These are phyloP conservation scores for Polygonum maritimum DNA, from an alignment of 148 eudicot genomes.

Conservation along the genomic window DNA sequence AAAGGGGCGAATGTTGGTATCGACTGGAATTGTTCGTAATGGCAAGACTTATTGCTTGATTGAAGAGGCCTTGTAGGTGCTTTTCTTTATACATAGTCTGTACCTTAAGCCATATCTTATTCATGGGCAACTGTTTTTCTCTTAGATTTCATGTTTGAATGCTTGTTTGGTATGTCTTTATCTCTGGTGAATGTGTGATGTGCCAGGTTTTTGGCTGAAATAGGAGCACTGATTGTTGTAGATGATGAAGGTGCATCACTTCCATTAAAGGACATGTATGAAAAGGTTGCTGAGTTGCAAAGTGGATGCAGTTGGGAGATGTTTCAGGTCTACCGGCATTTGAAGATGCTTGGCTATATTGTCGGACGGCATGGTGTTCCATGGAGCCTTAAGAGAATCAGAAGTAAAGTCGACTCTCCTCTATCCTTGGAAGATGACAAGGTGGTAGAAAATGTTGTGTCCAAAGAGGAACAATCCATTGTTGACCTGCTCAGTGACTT, in stretches of 20 bases:
- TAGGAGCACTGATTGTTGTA: slow-evolving; percentile 56
- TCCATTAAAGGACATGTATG: slow-evolving; percentile 45
- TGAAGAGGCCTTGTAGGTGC: slow-evolving; percentile 78
- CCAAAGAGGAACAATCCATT: slow-evolving; percentile 18
- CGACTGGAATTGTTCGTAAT: slow-evolving; percentile 59
- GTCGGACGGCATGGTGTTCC: slow-evolving; percentile 52
- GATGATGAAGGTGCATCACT: slow-evolving; percentile 33
- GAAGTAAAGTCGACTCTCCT: slow-evolving; percentile 14
- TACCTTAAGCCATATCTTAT: neutral
- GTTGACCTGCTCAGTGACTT: slow-evolving; percentile 34
- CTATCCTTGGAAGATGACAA: slow-evolving; percentile 12
- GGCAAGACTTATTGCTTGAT: slow-evolving; percentile 53
- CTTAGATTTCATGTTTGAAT: neutral
- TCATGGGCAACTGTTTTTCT: neutral
- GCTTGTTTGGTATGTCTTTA: neutral
- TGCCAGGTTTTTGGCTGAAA: slow-evolving; percentile 71
- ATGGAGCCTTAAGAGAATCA: slow-evolving; percentile 55
- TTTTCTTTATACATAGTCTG: neutral
- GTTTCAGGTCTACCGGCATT: slow-evolving; percentile 63
- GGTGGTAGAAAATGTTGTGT: slow-evolving; percentile 1
- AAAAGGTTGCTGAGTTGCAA: slow-evolving; percentile 42
- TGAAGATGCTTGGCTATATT: slow-evolving; percentile 80
- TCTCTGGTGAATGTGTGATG: slow-evolving; percentile 6
- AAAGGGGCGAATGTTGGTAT: slow-evolving; percentile 57
- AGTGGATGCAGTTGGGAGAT: slow-evolving; percentile 67